Evolutionary conservation across 1,284 basidiomycete genomes (phyloP), one percentile per base, ranked within the genome.

Genomic region (Pseudozyma pruni): DNA sequence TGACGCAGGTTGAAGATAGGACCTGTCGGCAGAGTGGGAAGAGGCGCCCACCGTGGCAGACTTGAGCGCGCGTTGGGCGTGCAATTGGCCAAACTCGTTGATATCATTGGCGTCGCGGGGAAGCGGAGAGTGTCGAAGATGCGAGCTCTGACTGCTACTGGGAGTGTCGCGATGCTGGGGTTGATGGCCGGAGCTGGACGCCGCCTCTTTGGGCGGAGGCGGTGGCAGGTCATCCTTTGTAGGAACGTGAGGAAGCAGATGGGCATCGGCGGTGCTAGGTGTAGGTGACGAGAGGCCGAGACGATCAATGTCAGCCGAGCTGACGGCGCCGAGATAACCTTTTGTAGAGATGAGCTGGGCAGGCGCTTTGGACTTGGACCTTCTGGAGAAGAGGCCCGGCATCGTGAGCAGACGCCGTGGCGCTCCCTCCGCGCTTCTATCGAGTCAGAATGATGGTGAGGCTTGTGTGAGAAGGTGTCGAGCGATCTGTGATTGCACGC

Each of bases 381-480:
- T 49, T 45, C 62, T 35, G 16, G 61, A 71, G 29, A 71, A 71
- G 49, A 71, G 53, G 40, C 49, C 51, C 19, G 68, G 68, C 68
- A 71, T 71, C 34, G 57, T 51, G 48, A 23, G 14, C 2, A 22
- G 37, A 42, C 27, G 43, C 54, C 22, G 16, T 22, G 38, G 39
- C 38, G 40, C 38, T 51, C 35, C 35, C 17, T 42, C 20, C 19
- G 19, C 27, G 19, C 27, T 29, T 29, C 27, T 29, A 29, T 29
- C 27, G 6, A 11, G 7, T 29, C 27, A 11, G 11, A 7, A 29
- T 29, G 27, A 7, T 29, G 27, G 27, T 11, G 27, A n/a, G n/a
- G n/a, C n/a, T n/a, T n/a, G n/a, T n/a, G n/a, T n/a, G 27, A 29
- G 27, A 11, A 29, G 27, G 27, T 11, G 27, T 29, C n/a, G n/a